Base-by-base conservation (phyloP, 2,329 filamentous ascomycete species). In the Phyllosticta paracitricarpa region DNA sequence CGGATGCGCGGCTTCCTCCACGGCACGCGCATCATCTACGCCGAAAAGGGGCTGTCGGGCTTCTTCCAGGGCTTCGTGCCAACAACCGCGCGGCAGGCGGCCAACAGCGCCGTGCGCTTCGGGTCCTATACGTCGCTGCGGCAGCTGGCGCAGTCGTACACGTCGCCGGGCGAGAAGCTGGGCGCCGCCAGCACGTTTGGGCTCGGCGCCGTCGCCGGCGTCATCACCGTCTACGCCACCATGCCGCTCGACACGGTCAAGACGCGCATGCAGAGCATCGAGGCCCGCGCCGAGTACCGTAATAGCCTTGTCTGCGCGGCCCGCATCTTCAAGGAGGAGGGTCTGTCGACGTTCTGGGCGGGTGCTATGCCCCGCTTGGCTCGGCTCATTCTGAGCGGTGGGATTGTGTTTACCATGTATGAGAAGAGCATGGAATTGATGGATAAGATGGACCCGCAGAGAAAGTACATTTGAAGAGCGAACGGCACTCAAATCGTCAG, bases 61-160 rank as follows among this genome's bases (percentile, higher is more conserved):
- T 97, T 99, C 81, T 96, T 99, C 82, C 91, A 97, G 73, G 94
- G 94, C 25, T 94, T 99, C 70, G 86, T 95, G 8, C 94, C 94
- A 0, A 99, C 94, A 1, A 97, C 94, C 3, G 91, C 92, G 24
- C 84, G 94, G 58, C 94, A 99, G 76, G 91, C 92, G 12, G 93
- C 94, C 67, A 99, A 99, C 77, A 93, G 88, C 54, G 94, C 94
- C 1, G 89, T 89, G 1, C 85, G 94, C 17, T 99, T 99, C 76
- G 88, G 89, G 19, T 88, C 88, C 55, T 99, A 97, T 76, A 97
- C 89, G 2, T 89, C 87, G 62, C 81, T 97, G 66, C 93, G 91
- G 76, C 94, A 97, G 75, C 78, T 96, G 65, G 94, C 92, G 64
- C 89, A 94, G 76, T 89, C 89, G 25, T 97, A 97, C 77, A 91